These are phyloP conservation scores for Panellus pusillus DNA, from an alignment of 768 basidiomycete species.

Conservation along the genomic window DNA sequence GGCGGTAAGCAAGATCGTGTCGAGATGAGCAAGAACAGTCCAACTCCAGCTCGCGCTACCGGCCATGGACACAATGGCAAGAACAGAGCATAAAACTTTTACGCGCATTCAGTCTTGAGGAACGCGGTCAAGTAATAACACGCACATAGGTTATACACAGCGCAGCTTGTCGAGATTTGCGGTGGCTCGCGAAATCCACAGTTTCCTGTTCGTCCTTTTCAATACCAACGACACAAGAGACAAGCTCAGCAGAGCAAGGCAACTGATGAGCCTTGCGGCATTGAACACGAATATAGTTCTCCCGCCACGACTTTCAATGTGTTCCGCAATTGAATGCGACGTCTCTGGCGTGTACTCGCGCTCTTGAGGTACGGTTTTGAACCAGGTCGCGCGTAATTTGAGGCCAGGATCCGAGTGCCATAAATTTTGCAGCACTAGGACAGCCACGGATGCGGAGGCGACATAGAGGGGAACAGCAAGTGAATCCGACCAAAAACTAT, in stretches of 20 bases:
- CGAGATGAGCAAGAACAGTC: background rate
- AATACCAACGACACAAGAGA: background rate
- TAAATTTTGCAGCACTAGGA: too few species aligned
- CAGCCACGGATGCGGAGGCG: too few species aligned
- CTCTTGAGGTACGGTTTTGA: too few species aligned
- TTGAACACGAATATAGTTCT: background rate
- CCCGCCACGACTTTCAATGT: background rate
- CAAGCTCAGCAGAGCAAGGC: background rate
- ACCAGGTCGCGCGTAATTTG: too few species aligned
- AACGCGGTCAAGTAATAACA: background rate
- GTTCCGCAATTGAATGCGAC: background rate
- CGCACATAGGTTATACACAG: conserved; percentile 3
- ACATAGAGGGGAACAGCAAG: too few species aligned
- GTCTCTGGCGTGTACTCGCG: too few species aligned
- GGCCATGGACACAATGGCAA: background rate
- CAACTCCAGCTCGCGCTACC: background rate
- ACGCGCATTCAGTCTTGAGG: too few species aligned
- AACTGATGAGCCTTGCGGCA: background rate
- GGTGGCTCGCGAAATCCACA: background rate
- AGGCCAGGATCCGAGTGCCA: too few species aligned
- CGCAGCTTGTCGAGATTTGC: background rate
- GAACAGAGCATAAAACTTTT: background rate
- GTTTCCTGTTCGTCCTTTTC: background rate
- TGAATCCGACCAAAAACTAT: too few species aligned
- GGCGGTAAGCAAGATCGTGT: conserved; percentile 34